Base-by-base conservation (phyloP, 1,284 basidiomycete species). In the Anthracocystis walkeri region DNA sequence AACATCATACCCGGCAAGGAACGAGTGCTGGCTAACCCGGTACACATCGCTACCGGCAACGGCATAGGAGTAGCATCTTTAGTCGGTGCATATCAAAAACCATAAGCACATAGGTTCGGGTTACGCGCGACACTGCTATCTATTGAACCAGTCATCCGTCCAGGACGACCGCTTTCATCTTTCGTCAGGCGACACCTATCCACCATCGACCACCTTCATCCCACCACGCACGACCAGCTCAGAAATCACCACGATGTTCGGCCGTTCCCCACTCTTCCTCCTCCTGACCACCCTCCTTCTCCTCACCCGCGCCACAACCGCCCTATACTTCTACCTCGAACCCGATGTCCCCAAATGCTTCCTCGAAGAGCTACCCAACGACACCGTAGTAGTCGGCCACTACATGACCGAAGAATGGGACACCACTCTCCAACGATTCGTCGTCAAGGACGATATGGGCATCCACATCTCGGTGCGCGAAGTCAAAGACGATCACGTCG, bases 361-460 rank as follows among this genome's bases (percentile, higher is more conserved):
- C 87, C 90, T 97, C 73, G 97, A 99, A 86, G 97, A 99, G 86
- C 88, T 99, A 42, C 96, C 96, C n/a, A 91, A 91, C 16, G 93
- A 98, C 86, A 99, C 97, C 18, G 91, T 97, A 40, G 95, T 99
- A 18, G 94, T 98, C 87, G 96, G 95, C 2, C 82, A 81, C 74
- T 84, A 84, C 58, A 82, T 81, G 78, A 94, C 95, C 1, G 88
- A 97, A 54, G 92, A 97, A 86, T 99, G 94, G 94, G 89, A 90
- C 48, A 92, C 94, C 75, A 86, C 88, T 18, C 83, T 87, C 38
- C 90, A 93, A 79, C 84, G 85, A 41, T 99, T 96, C 87, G 84
- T 87, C 8, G 87, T 90, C 54, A 92, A 97, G 77, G 87, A 90
- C 16, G 89, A 92, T 52, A 88, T 99, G 25, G 94, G 95, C 0